Evolutionary conservation across 805 yeast species (phyloP), one percentile per base, ranked within the genome.

Genomic region (Isabelozyma rhagii): DNA sequence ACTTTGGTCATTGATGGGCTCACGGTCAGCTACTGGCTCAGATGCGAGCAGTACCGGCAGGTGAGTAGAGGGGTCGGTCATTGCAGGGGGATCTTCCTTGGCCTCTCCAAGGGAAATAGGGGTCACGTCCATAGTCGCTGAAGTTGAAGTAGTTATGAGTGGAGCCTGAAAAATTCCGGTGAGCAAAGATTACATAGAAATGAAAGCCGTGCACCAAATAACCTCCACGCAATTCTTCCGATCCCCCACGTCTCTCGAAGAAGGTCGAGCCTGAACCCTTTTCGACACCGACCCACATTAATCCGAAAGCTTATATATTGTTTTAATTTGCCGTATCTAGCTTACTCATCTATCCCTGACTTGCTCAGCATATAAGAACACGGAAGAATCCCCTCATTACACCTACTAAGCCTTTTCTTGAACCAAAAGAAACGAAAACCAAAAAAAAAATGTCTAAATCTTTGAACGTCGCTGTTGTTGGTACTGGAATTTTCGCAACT

Each of bases 401-500:
- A 4, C 6, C 25, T 6, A 21, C 1, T 21, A 3, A 21, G 25
- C 6, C 2, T 21, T 21, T 21, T 6, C 25, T 3, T 4, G 6
- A 21, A 5, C 6, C 25, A 21, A 21, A 21, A 21, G 25, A 5
- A 21, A 21, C 25, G 25, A 21, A 21, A 21, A 4, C 5, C 5
- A 3, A 31, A 31, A 10, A 31, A 29, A 31, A 10, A 9, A 39
- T 39, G 41, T 39, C 41, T 13, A 31, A 31, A 39, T 15, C 41
- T 11, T 68, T 80, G 44, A 85, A 81, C 63, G 80, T 84, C 46
- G 90, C 87, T 47, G 72, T 87, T 44, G 79, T 87, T 49, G 94
- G 94, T 48, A 87, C 94, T 3, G 94, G 94, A 58, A 89, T 93
- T 60, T 93, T 93, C 64, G 97, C 98, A 53, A 81, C 82, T 28